A percentile compares a stretch with the other conserved stretches of the same genome.
Evolutionary conservation across 2,329 filamentous ascomycete species (phyloP).

Genomic region (Venturia carpophila): DNA sequence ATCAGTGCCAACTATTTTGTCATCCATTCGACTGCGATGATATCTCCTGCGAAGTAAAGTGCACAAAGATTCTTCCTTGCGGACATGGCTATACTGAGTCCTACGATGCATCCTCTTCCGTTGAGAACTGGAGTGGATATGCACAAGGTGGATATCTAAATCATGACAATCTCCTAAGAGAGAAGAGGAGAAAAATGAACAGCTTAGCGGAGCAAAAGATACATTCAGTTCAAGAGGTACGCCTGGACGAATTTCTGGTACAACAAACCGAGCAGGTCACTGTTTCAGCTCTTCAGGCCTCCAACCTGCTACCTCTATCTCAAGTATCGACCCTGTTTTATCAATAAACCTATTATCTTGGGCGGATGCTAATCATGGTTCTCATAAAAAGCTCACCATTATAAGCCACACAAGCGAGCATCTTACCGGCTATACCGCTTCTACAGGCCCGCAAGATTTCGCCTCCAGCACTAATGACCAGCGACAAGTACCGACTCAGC

Average conservation of each 20-base stretch:
- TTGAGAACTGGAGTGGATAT: neutral
- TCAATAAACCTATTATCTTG: neutral
- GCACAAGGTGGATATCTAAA: neutral
- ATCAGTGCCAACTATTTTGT: constrained; percentile 17
- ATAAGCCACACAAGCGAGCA: neutral
- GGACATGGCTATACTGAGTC: constrained; percentile 3
- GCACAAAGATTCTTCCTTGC: constrained; percentile 11
- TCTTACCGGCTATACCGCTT: neutral
- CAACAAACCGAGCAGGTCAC: neutral
- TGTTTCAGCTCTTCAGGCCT: neutral
- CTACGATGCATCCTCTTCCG: neutral
- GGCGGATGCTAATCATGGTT: neutral
- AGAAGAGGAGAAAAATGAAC: neutral
- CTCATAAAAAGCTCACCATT: neutral
- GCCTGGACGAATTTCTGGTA: neutral
- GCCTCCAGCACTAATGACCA: neutral
- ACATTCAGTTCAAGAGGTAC: neutral
- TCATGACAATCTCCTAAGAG: neutral
- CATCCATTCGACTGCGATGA: constrained; percentile 18
- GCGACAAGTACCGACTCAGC: neutral
- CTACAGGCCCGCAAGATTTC: neutral
- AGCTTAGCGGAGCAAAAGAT: neutral
- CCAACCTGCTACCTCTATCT: neutral
- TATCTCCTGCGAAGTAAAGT: neutral
- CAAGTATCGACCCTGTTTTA: neutral